Evolutionary conservation across 2,329 filamentous ascomycete genomes (phyloP), one percentile per base, ranked within the genome.

Genomic region (Ophiobolus disseminans): DNA sequence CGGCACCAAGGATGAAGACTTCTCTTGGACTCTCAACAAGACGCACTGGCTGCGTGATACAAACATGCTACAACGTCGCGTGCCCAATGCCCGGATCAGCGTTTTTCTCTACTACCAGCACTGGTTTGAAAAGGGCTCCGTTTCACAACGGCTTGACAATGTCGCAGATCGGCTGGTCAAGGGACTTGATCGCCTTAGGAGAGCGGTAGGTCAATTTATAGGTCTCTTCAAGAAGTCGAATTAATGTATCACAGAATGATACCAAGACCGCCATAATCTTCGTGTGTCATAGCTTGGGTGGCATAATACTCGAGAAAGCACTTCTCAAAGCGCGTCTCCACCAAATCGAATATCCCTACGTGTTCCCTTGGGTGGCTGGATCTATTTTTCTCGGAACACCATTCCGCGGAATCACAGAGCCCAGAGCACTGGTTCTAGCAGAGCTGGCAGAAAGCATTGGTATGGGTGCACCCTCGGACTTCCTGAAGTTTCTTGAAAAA

Each of bases 41-140:
- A 55, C 58, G 14, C 45, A 70, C 48, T 71, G 66, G 68, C 45
- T 71, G 39, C 50, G 52, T 11, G 68, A 70, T 48, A 42, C 44
- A 11, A 56, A 63, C 25, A 67, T 68, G 67, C 65, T 71, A 10
- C n/a, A n/a, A n/a, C n/a, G n/a, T n/a, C n/a, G 55, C 52, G 2
- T 42, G 25, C 59, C 65, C 7, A 55, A 64, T 39, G 55, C 63
- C 11, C 58, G 67, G 31, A 70, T 70, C 22, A 65, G 66, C 35
- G 53, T 61, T 3, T 67, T 65, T 43, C 50, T 58, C 17, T 70
- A 70, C 41, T 53, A 63, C 34, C 60, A 52, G 5, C 62, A 68
- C 42, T 68, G 68, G 60, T 63, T 68, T 42, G 65, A 64, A n/a
- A 60, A 55, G 26, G 61, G 57, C 22, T 53, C 63, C 3, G 55